Evolutionary conservation across 805 yeast species (phyloP), one percentile per base, ranked within the genome.

Genomic region (Starmerella stigmatis): DNA sequence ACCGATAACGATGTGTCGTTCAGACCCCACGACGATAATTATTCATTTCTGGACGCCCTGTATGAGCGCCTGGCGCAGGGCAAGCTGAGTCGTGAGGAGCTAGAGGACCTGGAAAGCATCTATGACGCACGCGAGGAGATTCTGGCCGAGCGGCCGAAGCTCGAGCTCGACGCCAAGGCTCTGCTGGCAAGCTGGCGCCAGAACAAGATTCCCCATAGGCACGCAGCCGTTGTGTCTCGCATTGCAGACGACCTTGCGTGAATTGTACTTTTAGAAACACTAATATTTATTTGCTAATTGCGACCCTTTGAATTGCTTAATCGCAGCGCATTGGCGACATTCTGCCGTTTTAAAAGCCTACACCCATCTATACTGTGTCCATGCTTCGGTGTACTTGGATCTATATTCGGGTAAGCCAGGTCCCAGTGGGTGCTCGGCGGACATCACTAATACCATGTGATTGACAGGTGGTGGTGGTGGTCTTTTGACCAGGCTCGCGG

Each of bases 141-240:
- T 7, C 13, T 28, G 25, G 33, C 41, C 9, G 33, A 38, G 41
- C 41, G 41, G 17, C 41, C 41, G 12, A 12, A 12, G 17, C 33
- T 38, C 8, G 33, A 38, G 10, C 41, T 27, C 26, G 41, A 38
- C 19, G 41, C 33, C 13, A 38, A 28, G 12, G 17, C 5, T 13
- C 17, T 38, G 33, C 26, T 38, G 8, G 11, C 32, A 11, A 26
- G 19, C 9, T 12, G 17, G 41, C 29, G 40, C 10, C 30, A 29
- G 13, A 11, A 12, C 17, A n/a, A n/a, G n/a, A 21, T 10, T 15
- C 6, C 40, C 8, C 40, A 22, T 22, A 25, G 17, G 22, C 40
- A 36, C 15, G 40, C 40, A 11, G 21, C 40, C 30, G 25, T 36
- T 19, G 30, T 36, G 10, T 36, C 40, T 5, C 40, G 40, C 21